Evolutionary conservation across 208 protist genomes (phyloP), one percentile per base, ranked within the genome.

Genomic region (Trypanosoma boissoni): DNA sequence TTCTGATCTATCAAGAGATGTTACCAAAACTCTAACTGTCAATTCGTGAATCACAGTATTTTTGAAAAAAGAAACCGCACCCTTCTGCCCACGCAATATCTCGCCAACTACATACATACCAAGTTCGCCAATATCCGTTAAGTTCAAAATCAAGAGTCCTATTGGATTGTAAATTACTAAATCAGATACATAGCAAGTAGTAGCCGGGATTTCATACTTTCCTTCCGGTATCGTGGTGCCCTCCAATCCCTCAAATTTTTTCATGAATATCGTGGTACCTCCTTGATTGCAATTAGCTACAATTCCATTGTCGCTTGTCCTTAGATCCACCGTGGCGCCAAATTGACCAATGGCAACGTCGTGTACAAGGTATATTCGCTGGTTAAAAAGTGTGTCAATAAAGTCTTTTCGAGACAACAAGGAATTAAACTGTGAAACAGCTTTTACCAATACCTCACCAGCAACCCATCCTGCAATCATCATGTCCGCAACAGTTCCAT

Each of bases 311-410:
- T 24, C 14, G 1, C 32, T 23, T 6, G 37, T 32, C 50, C 66
- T 74, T 32, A 23, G n/a, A 31, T 61, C 32, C 32, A 46, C 32
- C 2, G 0, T 14, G 12, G 61, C 78, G 44, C 83, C 78, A 64
- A 75, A 90, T 58, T 86, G 72, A 42, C 78, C 83, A 31, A 84
- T 24, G 21, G 86, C 54, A 43, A 72, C 61, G 70, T 86, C 78
- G 16, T 61, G 60, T 14, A 86, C 42, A n/a, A 84, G 36, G 65
- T 82, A 86, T 18, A 78, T 72, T 18, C 74, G 69, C 54, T 90
- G 83, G 1, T 49, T 3, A 55, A 85, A 83, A 1, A 83, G 24
- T 5, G 55, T 42, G 0, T 9, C 10, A 57, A 61, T 5, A 57
- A 67, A 83, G 3, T 55, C 45, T 1, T 42, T 7, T 3, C 64